phyloP scores from a whole-genome alignment of 1,284 basidiomycete species.

The Schizophyllum amplum region DNA sequence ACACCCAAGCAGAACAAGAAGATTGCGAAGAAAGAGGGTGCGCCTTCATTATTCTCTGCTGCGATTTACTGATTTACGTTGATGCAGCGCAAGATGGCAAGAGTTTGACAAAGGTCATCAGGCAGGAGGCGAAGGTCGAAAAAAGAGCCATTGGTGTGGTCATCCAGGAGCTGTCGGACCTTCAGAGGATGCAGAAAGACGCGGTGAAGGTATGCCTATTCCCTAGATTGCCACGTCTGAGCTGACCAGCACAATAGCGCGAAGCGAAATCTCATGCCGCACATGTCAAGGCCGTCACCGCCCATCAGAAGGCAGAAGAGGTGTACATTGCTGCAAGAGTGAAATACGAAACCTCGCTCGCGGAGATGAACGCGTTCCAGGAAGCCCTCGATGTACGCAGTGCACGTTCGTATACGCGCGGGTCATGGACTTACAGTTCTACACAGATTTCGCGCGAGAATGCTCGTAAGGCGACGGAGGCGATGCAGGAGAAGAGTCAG shows the following conservation, averaged over 20 bases:
- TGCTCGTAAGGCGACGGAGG: constrained; percentile 38
- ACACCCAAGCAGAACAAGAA: constrained; percentile 37
- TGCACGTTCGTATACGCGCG: background rate
- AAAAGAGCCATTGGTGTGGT: constrained; percentile 37
- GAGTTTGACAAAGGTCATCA: constrained; percentile 44
- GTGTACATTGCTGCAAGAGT: constrained; percentile 37
- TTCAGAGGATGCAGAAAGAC: constrained; percentile 44
- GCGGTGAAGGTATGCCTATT: constrained; percentile 36
- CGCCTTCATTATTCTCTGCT: constrained; percentile 11
- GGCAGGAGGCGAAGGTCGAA: constrained; percentile 43
- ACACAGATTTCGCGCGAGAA: constrained; percentile 26
- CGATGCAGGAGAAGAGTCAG: constrained; percentile 41
- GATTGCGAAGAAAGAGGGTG: constrained; percentile 40
- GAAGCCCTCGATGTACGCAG: constrained; percentile 30
- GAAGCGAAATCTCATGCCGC: constrained; percentile 35
- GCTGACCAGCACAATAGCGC: constrained; percentile 24
- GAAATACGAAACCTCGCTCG: constrained; percentile 37
- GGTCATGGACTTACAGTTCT: background rate
- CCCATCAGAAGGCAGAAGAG: constrained; percentile 41
- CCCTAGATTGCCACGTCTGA: background rate
- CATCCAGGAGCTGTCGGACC: constrained; percentile 41
- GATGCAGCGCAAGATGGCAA: constrained; percentile 38
- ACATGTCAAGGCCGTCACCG: constrained; percentile 34
- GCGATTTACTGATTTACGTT: background rate
- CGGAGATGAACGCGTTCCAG: constrained; percentile 32